Percentiles rank a stretch among this genome's conserved stretches.
Conservation (phyloP, 1,284 basidiomycete genomes). For the Hemileia vastatrix region DNA sequence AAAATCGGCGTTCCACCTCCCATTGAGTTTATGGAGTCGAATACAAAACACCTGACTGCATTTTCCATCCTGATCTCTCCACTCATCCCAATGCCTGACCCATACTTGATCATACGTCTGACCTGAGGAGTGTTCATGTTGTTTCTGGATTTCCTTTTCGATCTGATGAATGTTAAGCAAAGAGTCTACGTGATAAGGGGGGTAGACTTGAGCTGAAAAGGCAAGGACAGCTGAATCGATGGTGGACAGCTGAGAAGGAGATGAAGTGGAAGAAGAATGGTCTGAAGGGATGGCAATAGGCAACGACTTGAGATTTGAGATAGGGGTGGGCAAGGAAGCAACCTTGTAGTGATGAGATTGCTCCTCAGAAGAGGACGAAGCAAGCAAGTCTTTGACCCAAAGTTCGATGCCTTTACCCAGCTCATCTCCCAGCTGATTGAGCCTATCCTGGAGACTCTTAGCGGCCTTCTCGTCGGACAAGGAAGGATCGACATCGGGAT, state of each 20-base stretch:
- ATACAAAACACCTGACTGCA: slow-evolving; percentile 2
- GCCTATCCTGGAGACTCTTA: slow-evolving; percentile 1
- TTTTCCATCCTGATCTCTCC: slow-evolving; percentile 16
- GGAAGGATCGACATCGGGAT: slow-evolving; percentile 8
- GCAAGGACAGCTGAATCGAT: slow-evolving; percentile 2
- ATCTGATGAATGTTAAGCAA: slow-evolving; percentile 8
- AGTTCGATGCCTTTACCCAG: slow-evolving; percentile 12
- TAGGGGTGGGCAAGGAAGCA: slow-evolving; percentile 2
- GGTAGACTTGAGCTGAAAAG: slow-evolving; percentile 19
- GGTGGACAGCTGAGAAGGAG: too few species aligned
- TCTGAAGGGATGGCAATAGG: background rate
- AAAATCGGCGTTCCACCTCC: background rate
- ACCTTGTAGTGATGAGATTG: background rate
- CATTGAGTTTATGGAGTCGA: background rate
- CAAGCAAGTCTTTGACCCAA: slow-evolving; percentile 4
- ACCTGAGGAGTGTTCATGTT: slow-evolving; percentile 10
- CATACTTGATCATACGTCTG: slow-evolving; percentile 12
- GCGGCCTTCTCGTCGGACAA: background rate
- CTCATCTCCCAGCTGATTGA: background rate
- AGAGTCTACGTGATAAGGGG: slow-evolving; percentile 10
- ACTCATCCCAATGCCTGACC: slow-evolving; percentile 19
- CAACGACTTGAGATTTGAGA: slow-evolving; percentile 10
- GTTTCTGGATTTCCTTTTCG: slow-evolving; percentile 1
- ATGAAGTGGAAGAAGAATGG: too few species aligned
- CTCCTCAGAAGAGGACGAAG: background rate